Conservation (phyloP, 129 eudicot genomes). For the Artemisia annua region DNA sequence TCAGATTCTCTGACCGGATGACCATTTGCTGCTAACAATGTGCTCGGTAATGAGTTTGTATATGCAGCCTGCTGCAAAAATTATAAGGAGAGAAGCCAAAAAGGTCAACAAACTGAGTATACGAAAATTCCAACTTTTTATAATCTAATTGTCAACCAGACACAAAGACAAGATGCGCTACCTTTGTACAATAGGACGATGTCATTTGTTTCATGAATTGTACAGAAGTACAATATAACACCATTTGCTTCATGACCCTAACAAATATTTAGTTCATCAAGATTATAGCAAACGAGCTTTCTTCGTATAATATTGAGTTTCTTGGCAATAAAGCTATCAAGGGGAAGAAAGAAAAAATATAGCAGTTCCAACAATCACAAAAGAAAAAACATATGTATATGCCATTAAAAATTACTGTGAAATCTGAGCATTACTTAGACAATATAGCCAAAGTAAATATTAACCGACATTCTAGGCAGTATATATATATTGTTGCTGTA, state of each 20-base stretch:
- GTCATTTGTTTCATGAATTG: conserved; percentile 1
- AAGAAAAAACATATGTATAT: no score
- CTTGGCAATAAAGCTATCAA: no score
- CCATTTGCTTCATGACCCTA: no score
- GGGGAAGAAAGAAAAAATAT: no score
- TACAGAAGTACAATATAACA: conserved; percentile 2
- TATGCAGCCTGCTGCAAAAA: conserved; percentile 44
- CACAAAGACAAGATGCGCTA: no score
- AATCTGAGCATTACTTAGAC: no score
- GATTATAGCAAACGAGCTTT: no score
- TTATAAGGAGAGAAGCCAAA: conserved; percentile 9
- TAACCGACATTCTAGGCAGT: neutral
- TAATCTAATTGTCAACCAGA: neutral
- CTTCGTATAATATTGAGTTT: no score
- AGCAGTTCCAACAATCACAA: no score
- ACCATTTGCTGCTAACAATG: conserved; percentile 69
- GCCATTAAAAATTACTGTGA: no score
- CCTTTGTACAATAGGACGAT: conserved; percentile 11
- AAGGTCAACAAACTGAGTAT: conserved; percentile 11
- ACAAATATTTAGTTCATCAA: neutral
- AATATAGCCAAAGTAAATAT: neutral
- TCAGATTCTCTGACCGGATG: conserved; percentile 75
- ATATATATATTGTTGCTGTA: neutral
- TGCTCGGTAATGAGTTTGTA: conserved; percentile 62
- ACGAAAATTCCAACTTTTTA: neutral